Evolutionary conservation across 495 filamentous ascomycete species (phyloP).

Genomic region (Penicillium lividum): DNA sequence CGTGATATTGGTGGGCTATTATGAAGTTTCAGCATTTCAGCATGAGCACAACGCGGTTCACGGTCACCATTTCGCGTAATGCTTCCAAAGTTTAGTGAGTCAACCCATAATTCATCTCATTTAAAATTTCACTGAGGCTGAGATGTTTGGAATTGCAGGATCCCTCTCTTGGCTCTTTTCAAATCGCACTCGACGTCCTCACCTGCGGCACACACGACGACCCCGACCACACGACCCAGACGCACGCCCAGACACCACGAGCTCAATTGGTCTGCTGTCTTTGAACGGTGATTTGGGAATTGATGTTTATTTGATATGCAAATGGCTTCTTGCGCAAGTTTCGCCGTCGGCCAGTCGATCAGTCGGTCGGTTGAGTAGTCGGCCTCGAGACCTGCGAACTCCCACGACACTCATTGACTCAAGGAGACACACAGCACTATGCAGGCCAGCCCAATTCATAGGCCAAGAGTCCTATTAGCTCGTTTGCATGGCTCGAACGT

Average conservation of each 20-base stretch:
- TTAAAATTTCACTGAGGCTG: not conserved
- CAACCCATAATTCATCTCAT: not conserved
- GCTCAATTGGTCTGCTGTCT: not conserved
- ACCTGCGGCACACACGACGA: not conserved
- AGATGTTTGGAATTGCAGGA: not conserved
- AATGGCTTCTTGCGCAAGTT: not conserved
- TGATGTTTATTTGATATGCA: not conserved
- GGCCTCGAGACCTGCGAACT: not conserved
- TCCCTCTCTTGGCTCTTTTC: not conserved
- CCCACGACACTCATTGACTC: not conserved
- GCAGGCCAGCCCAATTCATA: not conserved
- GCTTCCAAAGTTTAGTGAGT: not conserved
- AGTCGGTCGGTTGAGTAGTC: not conserved
- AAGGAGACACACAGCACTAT: not conserved
- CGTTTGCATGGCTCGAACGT: not conserved
- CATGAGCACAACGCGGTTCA: not conserved
- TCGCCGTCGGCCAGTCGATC: not conserved
- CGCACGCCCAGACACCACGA: not conserved
- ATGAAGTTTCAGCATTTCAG: not conserved
- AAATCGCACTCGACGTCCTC: not conserved
- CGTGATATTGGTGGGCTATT: not conserved
- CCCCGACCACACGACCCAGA: not conserved
- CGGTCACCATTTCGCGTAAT: not conserved
- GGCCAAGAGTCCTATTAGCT: not conserved
- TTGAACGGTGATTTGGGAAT: not conserved